Percentiles rank a stretch among this genome's conserved stretches.
Conservation (phyloP, 1,139 yeast genomes). For the Blastobotrys capitulatus region DNA sequence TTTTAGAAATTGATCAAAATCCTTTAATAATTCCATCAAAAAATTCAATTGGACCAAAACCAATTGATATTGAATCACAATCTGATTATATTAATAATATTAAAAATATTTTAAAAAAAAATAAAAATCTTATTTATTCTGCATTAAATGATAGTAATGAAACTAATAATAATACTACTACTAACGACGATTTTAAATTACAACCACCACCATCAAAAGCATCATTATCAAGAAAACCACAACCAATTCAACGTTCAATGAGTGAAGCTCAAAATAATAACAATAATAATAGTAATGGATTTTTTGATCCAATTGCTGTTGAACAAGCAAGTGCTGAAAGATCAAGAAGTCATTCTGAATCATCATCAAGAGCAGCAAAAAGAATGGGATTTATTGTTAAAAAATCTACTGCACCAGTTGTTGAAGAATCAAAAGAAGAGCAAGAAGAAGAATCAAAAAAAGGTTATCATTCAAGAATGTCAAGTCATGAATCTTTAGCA, state of each 20-base stretch:
- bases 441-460: background rate
- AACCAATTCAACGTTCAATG: slow-evolving; percentile 9
- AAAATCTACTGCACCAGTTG: slow-evolving; percentile 11
- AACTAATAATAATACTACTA: background rate
- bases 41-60: slow-evolving; percentile 33
- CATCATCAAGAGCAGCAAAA: slow-evolving; percentile 46
- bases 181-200: slow-evolving; percentile 1
- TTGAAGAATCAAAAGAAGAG: background rate
- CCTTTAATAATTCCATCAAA: slow-evolving; percentile 53
- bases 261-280: slow-evolving; percentile 9
- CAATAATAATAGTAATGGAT: background rate
- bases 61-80: slow-evolving; percentile 36
- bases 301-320: slow-evolving; percentile 2
- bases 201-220: slow-evolving; percentile 11
- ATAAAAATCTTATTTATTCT: slow-evolving; percentile 16
- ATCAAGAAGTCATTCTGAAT: slow-evolving; percentile 54
- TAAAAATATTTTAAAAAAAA: slow-evolving; percentile 38
- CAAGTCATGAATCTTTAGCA: background rate
- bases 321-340: slow-evolving; percentile 33
- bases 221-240: slow-evolving; percentile 10
- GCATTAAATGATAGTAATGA: background rate
- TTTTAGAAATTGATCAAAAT: slow-evolving; percentile 67
- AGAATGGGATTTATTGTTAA: slow-evolving; percentile 31
- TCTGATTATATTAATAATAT: slow-evolving; percentile 54
- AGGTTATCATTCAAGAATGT: background rate